phyloP scores from a whole-genome alignment of 345 rosid genomes.

The Hibiscus mutabilis region DNA sequence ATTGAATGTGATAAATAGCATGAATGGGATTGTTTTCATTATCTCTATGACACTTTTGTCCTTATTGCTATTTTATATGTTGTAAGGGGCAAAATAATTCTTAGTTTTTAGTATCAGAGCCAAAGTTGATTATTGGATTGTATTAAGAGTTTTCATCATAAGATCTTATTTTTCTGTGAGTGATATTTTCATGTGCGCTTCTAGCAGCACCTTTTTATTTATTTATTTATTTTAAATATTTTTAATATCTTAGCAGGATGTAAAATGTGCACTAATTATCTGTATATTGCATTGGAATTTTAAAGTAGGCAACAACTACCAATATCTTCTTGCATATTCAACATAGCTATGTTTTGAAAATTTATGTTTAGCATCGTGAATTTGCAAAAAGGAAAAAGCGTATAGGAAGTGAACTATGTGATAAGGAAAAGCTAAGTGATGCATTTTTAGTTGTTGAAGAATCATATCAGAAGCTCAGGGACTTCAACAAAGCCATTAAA shows the following conservation, averaged over 20 bases:
- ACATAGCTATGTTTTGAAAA: conserved; percentile 13
- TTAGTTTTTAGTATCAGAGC: neutral
- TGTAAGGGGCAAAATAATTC: neutral
- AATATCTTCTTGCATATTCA: neutral
- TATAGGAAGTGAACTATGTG: conserved; percentile 58
- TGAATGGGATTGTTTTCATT: neutral
- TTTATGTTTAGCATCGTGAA: conserved; percentile 57
- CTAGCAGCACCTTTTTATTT: neutral
- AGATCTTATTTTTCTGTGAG: neutral
- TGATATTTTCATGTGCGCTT: neutral
- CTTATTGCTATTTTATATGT: neutral
- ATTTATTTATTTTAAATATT: neutral
- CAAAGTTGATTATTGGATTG: neutral
- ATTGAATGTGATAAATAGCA: neutral
- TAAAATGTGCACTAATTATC: neutral
- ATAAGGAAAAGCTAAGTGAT: conserved; percentile 80
- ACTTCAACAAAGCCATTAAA: conserved; percentile 68
- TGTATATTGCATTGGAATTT: neutral
- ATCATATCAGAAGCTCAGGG: conserved; percentile 76
- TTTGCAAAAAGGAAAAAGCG: conserved; percentile 77
- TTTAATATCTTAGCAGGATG: neutral
- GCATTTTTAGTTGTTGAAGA: conserved; percentile 73
- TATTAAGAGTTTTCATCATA: neutral
- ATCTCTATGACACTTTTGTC: neutral
- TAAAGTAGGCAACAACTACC: neutral